phyloP scores from a whole-genome alignment of 176 grass and related monocot genomes.

The Otatea glauca region DNA sequence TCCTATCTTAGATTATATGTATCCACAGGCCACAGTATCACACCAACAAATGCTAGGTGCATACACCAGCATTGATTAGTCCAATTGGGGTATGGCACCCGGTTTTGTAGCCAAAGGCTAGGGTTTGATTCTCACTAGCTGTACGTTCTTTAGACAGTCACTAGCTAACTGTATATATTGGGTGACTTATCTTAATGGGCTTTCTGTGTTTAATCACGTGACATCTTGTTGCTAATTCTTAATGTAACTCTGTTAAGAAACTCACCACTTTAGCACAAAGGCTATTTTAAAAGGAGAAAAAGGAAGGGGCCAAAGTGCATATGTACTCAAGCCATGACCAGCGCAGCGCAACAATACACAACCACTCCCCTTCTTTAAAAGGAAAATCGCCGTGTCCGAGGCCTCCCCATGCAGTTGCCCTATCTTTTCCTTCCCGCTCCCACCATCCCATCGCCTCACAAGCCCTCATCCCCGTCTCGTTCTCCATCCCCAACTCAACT shows the following conservation, averaged over 20 bases:
- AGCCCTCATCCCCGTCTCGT: not conserved
- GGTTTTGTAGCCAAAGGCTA: too few relatives aligned
- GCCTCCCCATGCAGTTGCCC: constrained; percentile 49
- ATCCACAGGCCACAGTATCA: too few relatives aligned
- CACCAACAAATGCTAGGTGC: too few relatives aligned
- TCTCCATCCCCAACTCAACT: not conserved
- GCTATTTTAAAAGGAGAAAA: not conserved
- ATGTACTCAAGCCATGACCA: not conserved
- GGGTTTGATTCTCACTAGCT: too few relatives aligned
- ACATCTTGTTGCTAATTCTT: not conserved
- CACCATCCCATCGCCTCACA: constrained; percentile 16
- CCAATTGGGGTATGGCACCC: too few relatives aligned
- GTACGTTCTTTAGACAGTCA: too few relatives aligned
- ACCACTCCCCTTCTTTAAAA: constrained; percentile 52
- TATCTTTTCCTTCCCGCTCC: constrained; percentile 34
- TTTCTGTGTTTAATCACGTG: not conserved
- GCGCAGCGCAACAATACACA: not conserved
- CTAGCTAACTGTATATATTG: not conserved
- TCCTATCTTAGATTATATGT: too few relatives aligned
- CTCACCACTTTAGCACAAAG: not conserved
- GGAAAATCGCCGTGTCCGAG: constrained; percentile 49
- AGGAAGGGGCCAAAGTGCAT: constrained; percentile 15
- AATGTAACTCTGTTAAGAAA: not conserved
- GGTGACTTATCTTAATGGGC: not conserved
- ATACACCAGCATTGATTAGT: too few relatives aligned